Conservation (phyloP, 352 stramenopile species). For the Pythium dissotocum region DNA sequence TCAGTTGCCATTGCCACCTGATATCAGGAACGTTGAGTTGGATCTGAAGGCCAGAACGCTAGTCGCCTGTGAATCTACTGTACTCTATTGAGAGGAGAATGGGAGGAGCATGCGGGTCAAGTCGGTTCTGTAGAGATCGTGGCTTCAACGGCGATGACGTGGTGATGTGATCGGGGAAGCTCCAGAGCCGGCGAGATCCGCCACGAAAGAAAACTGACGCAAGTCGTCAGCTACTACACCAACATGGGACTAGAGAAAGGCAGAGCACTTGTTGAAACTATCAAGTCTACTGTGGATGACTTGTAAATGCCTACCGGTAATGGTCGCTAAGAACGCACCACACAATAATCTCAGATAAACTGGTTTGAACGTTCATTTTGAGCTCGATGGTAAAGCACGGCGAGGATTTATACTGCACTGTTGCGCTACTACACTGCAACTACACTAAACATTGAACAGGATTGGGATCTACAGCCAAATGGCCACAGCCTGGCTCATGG, state of each 20-base stretch:
- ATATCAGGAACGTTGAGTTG: background rate
- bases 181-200: background rate
- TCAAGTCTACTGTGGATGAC: no score
- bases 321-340: no score
- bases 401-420: no score
- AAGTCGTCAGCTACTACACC: background rate
- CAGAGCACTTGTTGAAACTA: no score
- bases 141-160: background rate
- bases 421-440: no score
- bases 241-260: no score
- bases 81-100: background rate
- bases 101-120: background rate
- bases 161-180: background rate
- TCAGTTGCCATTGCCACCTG: background rate
- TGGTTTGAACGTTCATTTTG: no score
- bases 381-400: no score
- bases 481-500: no score
- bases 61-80: background rate
- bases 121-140: background rate
- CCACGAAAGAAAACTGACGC: background rate
- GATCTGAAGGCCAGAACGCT: background rate
- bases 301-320: no score
- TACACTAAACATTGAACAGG: background rate
- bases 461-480: background rate
- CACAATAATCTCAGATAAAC: no score